Conservation (phyloP, 1,139 yeast genomes). For the Williopsis jadinii region DNA sequence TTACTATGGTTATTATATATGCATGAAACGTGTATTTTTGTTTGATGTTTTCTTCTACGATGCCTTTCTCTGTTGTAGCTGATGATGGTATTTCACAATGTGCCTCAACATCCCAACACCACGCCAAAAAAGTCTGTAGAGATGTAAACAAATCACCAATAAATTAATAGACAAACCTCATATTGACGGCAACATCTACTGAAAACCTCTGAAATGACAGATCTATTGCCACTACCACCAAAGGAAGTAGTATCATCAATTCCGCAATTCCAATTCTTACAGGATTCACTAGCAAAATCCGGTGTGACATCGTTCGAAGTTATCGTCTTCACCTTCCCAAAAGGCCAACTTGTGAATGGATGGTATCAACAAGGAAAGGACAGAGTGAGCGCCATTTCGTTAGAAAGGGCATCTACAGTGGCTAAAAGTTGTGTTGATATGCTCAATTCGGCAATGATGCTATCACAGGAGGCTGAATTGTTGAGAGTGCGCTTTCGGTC, state of each 20-base stretch:
- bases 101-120: too few species aligned
- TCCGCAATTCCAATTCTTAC: conserved; percentile 3
- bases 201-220: too few species aligned
- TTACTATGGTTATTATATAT: neutral
- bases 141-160: too few species aligned
- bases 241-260: conserved; percentile 1
- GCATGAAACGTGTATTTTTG: neutral
- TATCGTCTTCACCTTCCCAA: neutral
- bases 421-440: neutral
- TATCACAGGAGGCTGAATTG: neutral
- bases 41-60: too few species aligned
- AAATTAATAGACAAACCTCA: too few species aligned
- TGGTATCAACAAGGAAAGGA: conserved; percentile 3
- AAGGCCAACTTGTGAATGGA: conserved; percentile 2
- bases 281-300: conserved; percentile 1
- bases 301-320: neutral
- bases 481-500: neutral
- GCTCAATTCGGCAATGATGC: neutral
- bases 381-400: neutral
- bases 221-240: conserved; percentile 1
- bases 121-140: too few species aligned
- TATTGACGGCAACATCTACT: too few species aligned
- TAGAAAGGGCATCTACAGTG: neutral
- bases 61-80: too few species aligned
- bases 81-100: too few species aligned